phyloP scores from a whole-genome alignment of 352 stramenopile genomes.

The Globisporangium megalacanthum region DNA sequence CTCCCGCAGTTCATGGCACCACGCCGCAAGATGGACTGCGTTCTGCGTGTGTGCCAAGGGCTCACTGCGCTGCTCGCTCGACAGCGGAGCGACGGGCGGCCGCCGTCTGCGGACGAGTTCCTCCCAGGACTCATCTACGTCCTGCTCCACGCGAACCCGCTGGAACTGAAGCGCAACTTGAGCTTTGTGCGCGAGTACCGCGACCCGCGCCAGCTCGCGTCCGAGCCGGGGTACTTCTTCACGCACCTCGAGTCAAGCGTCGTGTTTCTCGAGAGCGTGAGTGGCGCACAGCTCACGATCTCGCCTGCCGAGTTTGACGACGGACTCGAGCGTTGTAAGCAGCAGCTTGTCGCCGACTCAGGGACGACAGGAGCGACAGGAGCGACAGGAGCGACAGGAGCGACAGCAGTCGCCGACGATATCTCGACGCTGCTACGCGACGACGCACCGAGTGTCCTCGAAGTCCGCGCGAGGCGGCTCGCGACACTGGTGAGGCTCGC shows the following conservation, averaged over 20 bases:
- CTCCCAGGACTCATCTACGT: conserved; percentile 90
- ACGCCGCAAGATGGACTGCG: conserved; percentile 81
- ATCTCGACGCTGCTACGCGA: neutral
- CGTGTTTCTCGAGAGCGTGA: conserved; percentile 72
- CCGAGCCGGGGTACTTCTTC: conserved; percentile 91
- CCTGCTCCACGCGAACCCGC: conserved; percentile 81
- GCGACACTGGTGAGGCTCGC: conserved; percentile 4
- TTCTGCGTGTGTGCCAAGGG: conserved; percentile 68
- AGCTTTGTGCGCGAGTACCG: conserved; percentile 86
- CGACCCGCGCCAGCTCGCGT: conserved; percentile 62
- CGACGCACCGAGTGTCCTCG: conserved; percentile 5
- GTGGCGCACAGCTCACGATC: conserved; percentile 68
- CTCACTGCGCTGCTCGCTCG: conserved; percentile 62
- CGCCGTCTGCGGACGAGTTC: conserved; percentile 90
- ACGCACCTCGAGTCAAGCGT: conserved; percentile 86
- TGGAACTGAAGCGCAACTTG: conserved; percentile 79
- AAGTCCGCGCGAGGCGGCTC: conserved; percentile 9
- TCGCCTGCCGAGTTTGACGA: conserved; percentile 67
- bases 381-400: no score
- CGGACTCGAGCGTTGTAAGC: conserved; percentile 36
- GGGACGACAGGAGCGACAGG: no score
- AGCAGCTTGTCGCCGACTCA: conserved; percentile 21
- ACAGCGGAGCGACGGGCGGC: conserved; percentile 28
- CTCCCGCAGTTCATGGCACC: conserved; percentile 53
- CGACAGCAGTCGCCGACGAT: neutral